Percentiles rank a stretch among this genome's conserved stretches.
phyloP scores from a whole-genome alignment of 306 rosid genomes.

The Cucurbita argyrosperma region DNA sequence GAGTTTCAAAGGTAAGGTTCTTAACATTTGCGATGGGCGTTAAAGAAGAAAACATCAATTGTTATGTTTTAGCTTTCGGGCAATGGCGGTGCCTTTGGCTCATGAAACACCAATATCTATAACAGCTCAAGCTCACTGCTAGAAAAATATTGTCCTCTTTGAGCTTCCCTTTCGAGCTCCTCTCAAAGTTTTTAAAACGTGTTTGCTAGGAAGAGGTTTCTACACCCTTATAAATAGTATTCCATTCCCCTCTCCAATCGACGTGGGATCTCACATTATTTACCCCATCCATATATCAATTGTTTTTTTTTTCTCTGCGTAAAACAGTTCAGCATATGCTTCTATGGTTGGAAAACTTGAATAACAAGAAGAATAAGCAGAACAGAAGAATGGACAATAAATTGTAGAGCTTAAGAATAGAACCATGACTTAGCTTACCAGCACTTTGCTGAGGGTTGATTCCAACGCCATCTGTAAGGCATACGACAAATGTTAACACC shows the following conservation, averaged over 20 bases:
- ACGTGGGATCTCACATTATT: too few relatives aligned
- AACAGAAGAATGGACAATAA: background rate
- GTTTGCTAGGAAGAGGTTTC: too few relatives aligned
- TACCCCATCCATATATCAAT: background rate
- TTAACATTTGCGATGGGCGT: background rate
- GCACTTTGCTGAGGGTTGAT: slow-evolving; percentile 98
- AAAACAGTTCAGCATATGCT: background rate
- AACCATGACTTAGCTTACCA: slow-evolving; percentile 31
- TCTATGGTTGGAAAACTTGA: background rate
- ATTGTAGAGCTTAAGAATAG: background rate
- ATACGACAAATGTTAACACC: background rate
- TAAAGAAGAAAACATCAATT: background rate
- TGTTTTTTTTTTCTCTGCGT: background rate
- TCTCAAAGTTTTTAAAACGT: too few relatives aligned
- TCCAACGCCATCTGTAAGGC: slow-evolving; percentile 82
- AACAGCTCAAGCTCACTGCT: too few relatives aligned
- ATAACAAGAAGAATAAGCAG: background rate
- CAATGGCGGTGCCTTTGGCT: background rate
- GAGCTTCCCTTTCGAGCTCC: too few relatives aligned
- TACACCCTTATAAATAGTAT: too few relatives aligned
- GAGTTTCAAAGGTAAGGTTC: background rate
- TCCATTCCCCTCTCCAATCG: too few relatives aligned
- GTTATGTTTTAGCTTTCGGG: background rate
- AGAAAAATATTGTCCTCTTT: too few relatives aligned
- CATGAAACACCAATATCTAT: background rate